Conservation (phyloP, 73 alveolate genomes). For the Blepharisma japonicum region DNA sequence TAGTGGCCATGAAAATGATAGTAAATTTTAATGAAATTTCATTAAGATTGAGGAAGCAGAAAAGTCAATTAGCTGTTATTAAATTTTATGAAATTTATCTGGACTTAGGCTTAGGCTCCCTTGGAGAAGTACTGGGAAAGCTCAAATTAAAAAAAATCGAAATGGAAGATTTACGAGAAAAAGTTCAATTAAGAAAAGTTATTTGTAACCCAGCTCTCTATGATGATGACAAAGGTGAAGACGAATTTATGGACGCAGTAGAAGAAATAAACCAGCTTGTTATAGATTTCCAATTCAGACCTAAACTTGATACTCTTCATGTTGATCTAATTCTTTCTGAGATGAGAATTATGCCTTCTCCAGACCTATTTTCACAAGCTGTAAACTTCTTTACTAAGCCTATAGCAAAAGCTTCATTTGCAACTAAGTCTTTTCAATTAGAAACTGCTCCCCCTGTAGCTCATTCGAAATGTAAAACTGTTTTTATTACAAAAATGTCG, state of each 20-base stretch:
- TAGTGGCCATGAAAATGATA: background rate
- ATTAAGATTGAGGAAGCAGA: background rate
- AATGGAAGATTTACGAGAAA: background rate
- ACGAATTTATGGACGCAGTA: constrained; percentile 14
- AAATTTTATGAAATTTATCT: background rate
- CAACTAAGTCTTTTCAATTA: background rate
- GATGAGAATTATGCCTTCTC: background rate
- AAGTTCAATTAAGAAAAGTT: background rate
- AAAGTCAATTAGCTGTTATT: background rate
- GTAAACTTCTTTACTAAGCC: background rate
- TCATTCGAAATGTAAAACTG: background rate
- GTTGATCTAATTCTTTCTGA: background rate
- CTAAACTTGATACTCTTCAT: background rate
- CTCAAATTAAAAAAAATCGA: background rate
- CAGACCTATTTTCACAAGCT: background rate
- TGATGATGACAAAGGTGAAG: background rate
- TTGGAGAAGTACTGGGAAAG: background rate
- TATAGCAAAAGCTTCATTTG: background rate
- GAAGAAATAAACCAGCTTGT: constrained; percentile 20
- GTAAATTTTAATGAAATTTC: background rate
- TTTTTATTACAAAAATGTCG: background rate
- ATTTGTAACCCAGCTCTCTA: constrained; percentile 1
- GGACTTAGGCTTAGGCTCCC: background rate
- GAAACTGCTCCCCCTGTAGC: background rate
- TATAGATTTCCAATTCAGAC: background rate